Conservation (phyloP, 495 filamentous ascomycete genomes). For the Hypomontagnella monticulosa region DNA sequence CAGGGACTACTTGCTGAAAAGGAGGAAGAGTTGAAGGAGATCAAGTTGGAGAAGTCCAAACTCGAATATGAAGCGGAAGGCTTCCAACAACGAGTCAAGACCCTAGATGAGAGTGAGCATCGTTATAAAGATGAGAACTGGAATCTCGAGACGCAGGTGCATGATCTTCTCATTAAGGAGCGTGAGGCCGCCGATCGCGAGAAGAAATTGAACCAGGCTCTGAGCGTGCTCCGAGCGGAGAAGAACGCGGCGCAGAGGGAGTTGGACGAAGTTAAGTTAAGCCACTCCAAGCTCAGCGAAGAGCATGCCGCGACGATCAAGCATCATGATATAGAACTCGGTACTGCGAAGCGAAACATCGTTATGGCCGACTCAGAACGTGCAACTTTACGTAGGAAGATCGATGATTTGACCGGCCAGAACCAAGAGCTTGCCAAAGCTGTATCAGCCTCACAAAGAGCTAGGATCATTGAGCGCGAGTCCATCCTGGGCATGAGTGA, state of each 20-base stretch:
- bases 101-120: conserved; percentile 90
- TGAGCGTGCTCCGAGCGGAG: conserved; percentile 75
- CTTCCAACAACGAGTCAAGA: conserved; percentile 78
- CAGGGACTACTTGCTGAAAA: conserved; percentile 84
- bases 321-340: conserved; percentile 87
- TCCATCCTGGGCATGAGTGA: conserved; percentile 64
- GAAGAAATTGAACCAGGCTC: conserved; percentile 74
- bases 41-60: conserved; percentile 75
- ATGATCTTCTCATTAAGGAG: conserved; percentile 75
- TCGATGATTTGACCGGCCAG: conserved; percentile 85
- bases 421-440: conserved; percentile 90
- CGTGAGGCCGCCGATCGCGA: conserved; percentile 81
- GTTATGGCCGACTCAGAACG: conserved; percentile 79
- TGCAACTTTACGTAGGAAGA: conserved; percentile 74
- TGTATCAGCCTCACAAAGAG: conserved; percentile 69
- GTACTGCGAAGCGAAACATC: conserved; percentile 77
- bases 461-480: conserved; percentile 71
- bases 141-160: conserved; percentile 89
- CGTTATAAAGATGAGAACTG: conserved; percentile 98
- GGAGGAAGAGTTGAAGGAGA: conserved; percentile 82
- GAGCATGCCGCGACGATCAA: conserved; percentile 79
- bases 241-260: conserved; percentile 81
- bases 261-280: conserved; percentile 85
- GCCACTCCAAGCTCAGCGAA: conserved; percentile 78
- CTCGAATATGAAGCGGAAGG: conserved; percentile 84